Conservation (phyloP, 2,329 filamentous ascomycete species). For the Fusarium mangiferae region DNA sequence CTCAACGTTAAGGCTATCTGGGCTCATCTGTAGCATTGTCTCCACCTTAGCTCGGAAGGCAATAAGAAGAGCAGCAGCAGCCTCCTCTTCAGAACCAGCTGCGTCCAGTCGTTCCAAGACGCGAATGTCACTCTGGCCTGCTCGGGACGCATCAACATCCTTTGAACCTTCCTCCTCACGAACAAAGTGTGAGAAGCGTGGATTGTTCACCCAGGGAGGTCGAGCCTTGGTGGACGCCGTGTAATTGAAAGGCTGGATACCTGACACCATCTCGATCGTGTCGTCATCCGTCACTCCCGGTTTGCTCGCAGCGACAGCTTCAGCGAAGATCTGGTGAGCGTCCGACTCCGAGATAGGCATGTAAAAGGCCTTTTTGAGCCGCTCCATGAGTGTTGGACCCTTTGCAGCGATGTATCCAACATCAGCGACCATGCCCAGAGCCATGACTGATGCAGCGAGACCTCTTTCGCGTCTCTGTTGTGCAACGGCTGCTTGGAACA, state of each 20-base stretch:
- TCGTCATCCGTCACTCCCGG: background rate
- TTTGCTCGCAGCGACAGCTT: background rate
- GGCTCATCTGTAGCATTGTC: background rate
- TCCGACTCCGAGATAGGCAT: conserved; percentile 1
- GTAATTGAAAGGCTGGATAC: background rate
- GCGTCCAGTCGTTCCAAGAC: background rate
- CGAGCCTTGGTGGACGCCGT: background rate
- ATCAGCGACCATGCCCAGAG: background rate
- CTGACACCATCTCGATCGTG: background rate
- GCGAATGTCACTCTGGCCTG: background rate
- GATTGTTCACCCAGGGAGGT: conserved; percentile 2
- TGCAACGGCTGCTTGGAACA: background rate
- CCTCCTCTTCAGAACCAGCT: background rate
- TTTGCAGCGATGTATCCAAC: conserved; percentile 1
- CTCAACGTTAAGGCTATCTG: background rate
- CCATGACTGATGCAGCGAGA: background rate
- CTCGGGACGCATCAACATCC: background rate
- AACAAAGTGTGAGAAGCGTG: background rate
- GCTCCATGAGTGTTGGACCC: background rate
- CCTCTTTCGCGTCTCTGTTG: background rate
- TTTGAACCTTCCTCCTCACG: background rate
- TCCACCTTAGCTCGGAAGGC: background rate
- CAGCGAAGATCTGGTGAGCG: conserved; percentile 2
- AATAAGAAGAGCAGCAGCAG: background rate
- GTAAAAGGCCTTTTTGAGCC: background rate